Base-by-base conservation (phyloP, 192 early-diverging fungal species). In the Umbelopsis sp. region DNA sequence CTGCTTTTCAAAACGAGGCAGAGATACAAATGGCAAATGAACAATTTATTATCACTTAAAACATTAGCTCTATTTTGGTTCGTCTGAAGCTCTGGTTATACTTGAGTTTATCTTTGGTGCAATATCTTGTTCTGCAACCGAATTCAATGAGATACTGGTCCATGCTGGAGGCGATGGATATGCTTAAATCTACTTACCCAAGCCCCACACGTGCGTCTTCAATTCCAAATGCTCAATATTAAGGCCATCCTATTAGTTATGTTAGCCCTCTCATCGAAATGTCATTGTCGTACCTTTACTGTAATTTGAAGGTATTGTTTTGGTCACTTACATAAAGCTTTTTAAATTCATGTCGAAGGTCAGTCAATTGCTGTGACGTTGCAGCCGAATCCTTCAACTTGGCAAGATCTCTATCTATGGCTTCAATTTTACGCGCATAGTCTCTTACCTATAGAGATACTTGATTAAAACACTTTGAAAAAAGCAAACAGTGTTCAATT, bases 141-240 rank as follows among this genome's bases (percentile, higher is more conserved):
- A 1, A 6, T 4, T 41, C 37, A 10, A 9, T 41, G 2, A 41
- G 37, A 41, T 41, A 41, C 37, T 41, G 5, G 5, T 6, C 10
- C 37, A 41, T 41, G 37, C 10, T 10, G 0, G 37, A 25, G 13
- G 15, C 23, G 21, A n/a, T 46, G 30, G 15, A 67, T 64, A 23
- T 68, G 23, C n/a, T 41, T 41, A 10, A 41, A 10, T 41, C 37
- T 10, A 27, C 37, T 71, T 73, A 80, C 78, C 85, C 30, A 91
- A 68, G n/a, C 88, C 91, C 91, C 91, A 94, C 20, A 96, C 88
- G 61, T 91, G 87, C 0, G 91, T 89, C 75, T 94, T 94, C 67
- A 94, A 83, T 76, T 95, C 93, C 44, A 96, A 81, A 66, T 93
- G 91, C 49, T 91, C 91, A 72, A 92, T 86, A 65, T 91, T 87